Evolutionary conservation across 495 filamentous ascomycete species (phyloP).

Genomic region (Podospora anserina): DNA sequence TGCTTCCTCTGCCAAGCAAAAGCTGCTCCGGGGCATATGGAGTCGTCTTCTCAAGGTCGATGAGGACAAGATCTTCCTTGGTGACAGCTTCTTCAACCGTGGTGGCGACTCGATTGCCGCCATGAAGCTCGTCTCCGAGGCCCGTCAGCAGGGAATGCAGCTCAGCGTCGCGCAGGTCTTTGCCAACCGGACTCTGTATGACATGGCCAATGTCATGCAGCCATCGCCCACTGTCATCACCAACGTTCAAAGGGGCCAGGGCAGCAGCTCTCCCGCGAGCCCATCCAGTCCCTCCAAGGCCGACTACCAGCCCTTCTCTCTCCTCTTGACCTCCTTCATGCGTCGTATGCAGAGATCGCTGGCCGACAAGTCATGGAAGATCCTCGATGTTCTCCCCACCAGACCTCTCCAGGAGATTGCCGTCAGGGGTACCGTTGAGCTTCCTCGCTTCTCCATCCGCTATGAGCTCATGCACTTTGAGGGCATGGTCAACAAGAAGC

Average conservation of each 20-base stretch:
- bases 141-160: slow-evolving; percentile 48
- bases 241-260: background rate
- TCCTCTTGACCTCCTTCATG: slow-evolving; percentile 2
- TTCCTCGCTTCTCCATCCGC: slow-evolving; percentile 45
- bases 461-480: slow-evolving; percentile 42
- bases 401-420: slow-evolving; percentile 54
- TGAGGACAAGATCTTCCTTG: slow-evolving; percentile 45
- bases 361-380: slow-evolving; percentile 13
- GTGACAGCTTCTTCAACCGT: slow-evolving; percentile 60
- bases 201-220: slow-evolving; percentile 39
- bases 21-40: slow-evolving; percentile 37
- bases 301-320: slow-evolving; percentile 21
- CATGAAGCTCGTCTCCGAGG: slow-evolving; percentile 63
- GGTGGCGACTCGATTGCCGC: slow-evolving; percentile 70
- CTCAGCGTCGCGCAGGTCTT: slow-evolving; percentile 57
- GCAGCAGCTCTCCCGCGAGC: background rate
- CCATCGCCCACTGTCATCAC: background rate
- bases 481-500: slow-evolving; percentile 27
- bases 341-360: slow-evolving; percentile 13
- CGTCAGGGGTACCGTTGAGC: slow-evolving; percentile 56
- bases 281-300: background rate
- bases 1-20: slow-evolving; percentile 37
- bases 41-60: slow-evolving; percentile 33
- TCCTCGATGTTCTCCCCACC: slow-evolving; percentile 24
- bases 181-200: slow-evolving; percentile 46